A percentile compares a stretch with the other conserved stretches of the same genome.
Evolutionary conservation across 768 basidiomycete genomes (phyloP).

Genomic region (Suillus weaverae): DNA sequence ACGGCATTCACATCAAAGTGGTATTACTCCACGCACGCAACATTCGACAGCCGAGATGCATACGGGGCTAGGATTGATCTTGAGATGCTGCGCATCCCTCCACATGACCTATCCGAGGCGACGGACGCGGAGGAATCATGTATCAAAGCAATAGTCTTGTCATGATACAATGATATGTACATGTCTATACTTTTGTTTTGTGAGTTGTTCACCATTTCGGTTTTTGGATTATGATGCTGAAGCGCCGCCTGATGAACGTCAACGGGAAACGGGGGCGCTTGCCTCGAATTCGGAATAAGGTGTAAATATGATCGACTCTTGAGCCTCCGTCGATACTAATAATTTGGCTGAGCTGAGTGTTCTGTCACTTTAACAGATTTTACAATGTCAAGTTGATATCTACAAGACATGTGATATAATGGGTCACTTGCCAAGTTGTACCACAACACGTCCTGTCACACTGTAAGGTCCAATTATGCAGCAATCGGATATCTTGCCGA

Average conservation of each 20-base stretch:
- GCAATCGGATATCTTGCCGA: background rate
- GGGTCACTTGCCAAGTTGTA: too few species aligned
- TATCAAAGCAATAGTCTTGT: background rate
- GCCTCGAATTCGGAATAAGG: background rate
- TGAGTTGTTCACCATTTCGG: background rate
- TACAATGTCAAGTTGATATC: background rate
- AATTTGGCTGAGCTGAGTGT: background rate
- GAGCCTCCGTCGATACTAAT: background rate
- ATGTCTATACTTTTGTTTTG: background rate
- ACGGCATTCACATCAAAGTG: background rate
- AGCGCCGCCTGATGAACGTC: background rate
- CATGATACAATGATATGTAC: background rate
- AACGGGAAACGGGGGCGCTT: background rate
- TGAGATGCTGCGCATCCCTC: background rate
- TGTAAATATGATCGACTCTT: background rate
- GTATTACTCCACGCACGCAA: background rate
- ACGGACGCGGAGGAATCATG: background rate
- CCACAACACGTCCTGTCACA: background rate
- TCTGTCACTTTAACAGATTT: background rate
- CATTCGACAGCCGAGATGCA: background rate
- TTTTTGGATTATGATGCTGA: background rate
- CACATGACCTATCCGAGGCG: constrained; percentile 1
- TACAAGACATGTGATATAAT: background rate
- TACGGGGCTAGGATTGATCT: background rate
- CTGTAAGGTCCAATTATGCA: background rate